Evolutionary conservation across 2,329 filamentous ascomycete species (phyloP).

Genomic region (Macrophomina tecta): DNA sequence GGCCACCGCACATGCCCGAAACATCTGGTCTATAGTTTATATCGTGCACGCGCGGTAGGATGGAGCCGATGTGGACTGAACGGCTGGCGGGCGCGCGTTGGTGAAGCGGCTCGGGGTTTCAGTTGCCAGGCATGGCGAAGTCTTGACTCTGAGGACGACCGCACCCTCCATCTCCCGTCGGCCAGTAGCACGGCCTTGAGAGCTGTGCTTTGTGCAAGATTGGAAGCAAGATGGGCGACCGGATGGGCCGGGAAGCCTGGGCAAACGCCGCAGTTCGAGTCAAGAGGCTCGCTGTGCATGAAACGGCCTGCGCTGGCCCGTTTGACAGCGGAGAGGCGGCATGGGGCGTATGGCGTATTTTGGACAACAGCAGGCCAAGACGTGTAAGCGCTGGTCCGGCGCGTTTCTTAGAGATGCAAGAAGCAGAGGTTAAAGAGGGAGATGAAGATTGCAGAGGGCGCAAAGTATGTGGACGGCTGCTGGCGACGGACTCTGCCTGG

Average conservation of each 20-base stretch:
- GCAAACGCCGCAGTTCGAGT: background rate
- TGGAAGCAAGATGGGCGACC: background rate
- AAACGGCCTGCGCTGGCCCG: background rate
- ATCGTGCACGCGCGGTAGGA: background rate
- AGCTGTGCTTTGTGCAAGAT: background rate
- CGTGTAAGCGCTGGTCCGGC: background rate
- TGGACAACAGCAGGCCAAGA: background rate
- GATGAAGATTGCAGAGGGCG: no score
- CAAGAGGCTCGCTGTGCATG: slow-evolving; percentile 6
- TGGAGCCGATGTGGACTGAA: background rate
- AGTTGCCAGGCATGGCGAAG: background rate
- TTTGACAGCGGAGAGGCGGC: background rate
- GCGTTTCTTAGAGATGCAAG: background rate
- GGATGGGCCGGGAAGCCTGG: background rate
- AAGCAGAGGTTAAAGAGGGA: background rate
- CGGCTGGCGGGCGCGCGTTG: background rate
- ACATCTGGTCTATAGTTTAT: background rate
- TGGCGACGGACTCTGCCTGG: no score
- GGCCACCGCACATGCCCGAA: background rate
- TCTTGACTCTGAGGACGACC: background rate
- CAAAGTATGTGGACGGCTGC: no score
- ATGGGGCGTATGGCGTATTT: background rate
- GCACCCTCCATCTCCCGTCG: background rate
- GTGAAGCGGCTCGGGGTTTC: background rate
- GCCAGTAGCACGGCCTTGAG: background rate